These are phyloP conservation scores for Moringa oleifera DNA, from an alignment of 345 rosid genomes.

Conservation along the genomic window DNA sequence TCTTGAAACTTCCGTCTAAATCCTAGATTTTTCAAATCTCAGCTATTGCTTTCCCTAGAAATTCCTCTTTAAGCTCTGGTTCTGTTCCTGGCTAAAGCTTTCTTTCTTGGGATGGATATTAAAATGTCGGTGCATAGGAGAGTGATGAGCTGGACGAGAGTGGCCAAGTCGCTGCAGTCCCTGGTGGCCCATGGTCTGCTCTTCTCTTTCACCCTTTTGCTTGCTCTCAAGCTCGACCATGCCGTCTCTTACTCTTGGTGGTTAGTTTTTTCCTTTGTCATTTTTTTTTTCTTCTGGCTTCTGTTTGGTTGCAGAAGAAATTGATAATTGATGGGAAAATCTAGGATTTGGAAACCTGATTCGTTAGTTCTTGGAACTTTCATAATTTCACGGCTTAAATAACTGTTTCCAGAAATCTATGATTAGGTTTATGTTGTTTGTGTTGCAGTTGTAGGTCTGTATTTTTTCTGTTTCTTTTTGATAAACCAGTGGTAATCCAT, in stretches of 20 bases:
- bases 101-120: neutral
- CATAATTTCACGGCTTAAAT: neutral
- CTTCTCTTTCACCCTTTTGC: slow-evolving; percentile 76
- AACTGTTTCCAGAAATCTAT: neutral
- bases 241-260: slow-evolving; percentile 63
- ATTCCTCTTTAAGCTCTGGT: neutral
- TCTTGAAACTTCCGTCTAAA: slow-evolving; percentile 18
- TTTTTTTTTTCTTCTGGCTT: neutral
- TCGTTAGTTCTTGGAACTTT: neutral
- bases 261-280: slow-evolving; percentile 32
- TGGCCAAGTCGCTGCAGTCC: slow-evolving; percentile 59
- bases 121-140: slow-evolving; percentile 47
- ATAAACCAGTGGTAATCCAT: too few species aligned
- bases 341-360: neutral
- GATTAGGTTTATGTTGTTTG: neutral
- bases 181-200: slow-evolving; percentile 62
- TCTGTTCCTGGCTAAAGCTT: neutral
- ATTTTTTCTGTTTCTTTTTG: too few species aligned
- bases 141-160: slow-evolving; percentile 78
- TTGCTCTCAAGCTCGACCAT: slow-evolving; percentile 68
- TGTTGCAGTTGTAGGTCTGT: too few species aligned
- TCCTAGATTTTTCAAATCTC: neutral
- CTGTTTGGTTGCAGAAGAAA: slow-evolving; percentile 10
- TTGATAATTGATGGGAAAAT: neutral
- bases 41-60: neutral